Percentiles rank a stretch among this genome's conserved stretches.
These are phyloP conservation scores for Aureobasidium sp. DNA, from an alignment of 2,329 filamentous ascomycete species.

Conservation along the genomic window DNA sequence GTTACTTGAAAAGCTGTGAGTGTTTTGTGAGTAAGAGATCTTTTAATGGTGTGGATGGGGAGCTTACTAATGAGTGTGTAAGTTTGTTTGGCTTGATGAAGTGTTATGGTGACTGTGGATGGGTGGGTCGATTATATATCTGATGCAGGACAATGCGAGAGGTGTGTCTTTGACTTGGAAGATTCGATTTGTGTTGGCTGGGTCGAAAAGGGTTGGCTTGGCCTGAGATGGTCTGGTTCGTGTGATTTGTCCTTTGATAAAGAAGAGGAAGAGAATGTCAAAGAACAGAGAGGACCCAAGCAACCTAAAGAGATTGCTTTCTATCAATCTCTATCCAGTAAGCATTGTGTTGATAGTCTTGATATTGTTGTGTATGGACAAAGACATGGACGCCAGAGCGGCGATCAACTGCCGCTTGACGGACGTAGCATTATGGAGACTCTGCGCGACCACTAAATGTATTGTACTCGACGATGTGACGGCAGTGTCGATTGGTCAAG, in stretches of 20 bases:
- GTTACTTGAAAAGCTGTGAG: background rate
- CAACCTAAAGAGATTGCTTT: background rate
- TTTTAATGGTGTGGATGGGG: background rate
- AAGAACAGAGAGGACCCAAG: background rate
- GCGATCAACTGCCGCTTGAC: background rate
- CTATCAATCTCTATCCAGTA: background rate
- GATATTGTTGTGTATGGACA: constrained; percentile 1
- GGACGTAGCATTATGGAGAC: background rate
- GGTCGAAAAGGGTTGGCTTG: background rate
- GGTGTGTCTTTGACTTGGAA: background rate
- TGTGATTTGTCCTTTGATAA: background rate
- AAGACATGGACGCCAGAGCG: background rate
- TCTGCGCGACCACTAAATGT: too few species aligned
- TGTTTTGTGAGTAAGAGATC: background rate
- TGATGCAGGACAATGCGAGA: background rate
- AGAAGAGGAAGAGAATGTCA: background rate
- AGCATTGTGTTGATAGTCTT: background rate
- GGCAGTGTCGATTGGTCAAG: background rate
- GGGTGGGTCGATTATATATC: background rate
- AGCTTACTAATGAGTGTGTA: constrained; percentile 2
- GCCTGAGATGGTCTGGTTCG: background rate
- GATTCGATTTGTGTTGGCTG: background rate
- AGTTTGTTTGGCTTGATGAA: background rate
- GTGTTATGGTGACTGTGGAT: background rate
- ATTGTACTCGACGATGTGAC: background rate